Base-by-base conservation (phyloP, 768 basidiomycete species). In the Cystofilobasidium capitatum region DNA sequence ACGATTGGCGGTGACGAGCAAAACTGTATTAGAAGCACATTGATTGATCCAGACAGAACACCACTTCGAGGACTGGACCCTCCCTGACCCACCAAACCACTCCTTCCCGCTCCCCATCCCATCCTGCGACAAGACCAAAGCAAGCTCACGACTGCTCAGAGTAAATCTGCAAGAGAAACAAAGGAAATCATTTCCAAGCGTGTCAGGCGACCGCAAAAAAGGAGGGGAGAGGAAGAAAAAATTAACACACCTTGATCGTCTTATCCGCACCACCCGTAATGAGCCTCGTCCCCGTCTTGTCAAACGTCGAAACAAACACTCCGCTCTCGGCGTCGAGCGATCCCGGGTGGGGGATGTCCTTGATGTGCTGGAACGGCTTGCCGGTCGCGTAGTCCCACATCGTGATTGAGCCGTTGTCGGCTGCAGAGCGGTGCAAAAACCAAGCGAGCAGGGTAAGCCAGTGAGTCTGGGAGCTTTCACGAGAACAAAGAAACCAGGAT, bases 311-410 rank as follows among this genome's bases (percentile, higher is more conserved):
- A 42, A 58, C 60, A 51, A 62, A 64, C 12, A 65, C 60, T 24
- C 69, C 77, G 0, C 94, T 86, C 78, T 99, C 96, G 0, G 94
- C 94, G 74, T 99, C 94, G 40, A 99, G 83, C 39, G 90, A 93
- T n/a, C 96, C 96, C 0, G 94, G 92, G 74, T 98, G 96, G 0
- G 93, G 92, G 3, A 92, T 82, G 74, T 97, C 93, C 60, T 92
- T 88, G 79, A 92, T 76, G 65, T 89, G 88, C 76, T 97, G 94
- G 83, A 97, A 98, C 10, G 94, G 88, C 42, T 88, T 86, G 16
- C 96, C 96, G 0, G 91, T 92, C 66, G 88, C 80, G 75, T 91
- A 98, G 76, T 98, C 94, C 94, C 93, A 98, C 73, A 93, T 82
- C 0, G 88, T 88, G 31, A 94, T 79, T 1, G 89, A 84, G 5